Conservation (phyloP, 306 rosid genomes). For the Acmispon strigosus region DNA sequence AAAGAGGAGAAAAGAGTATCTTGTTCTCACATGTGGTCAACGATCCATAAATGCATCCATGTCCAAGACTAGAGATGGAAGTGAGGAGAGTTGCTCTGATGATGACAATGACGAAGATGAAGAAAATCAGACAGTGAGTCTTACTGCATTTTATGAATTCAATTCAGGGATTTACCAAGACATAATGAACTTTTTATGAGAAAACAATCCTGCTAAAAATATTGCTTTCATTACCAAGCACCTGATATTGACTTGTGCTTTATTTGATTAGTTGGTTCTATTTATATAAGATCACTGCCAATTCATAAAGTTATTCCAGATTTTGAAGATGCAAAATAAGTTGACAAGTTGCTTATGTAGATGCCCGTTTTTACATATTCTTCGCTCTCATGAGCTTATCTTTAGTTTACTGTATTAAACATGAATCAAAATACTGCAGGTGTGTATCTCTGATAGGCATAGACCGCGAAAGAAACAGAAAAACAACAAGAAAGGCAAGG, state of each 20-base stretch:
- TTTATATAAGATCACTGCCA: too few species aligned
- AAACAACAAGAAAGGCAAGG: slow-evolving; percentile 54
- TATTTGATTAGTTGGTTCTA: too few species aligned
- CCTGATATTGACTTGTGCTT: too few species aligned
- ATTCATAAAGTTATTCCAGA: background rate
- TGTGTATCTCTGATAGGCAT: slow-evolving; percentile 64
- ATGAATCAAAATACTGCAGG: slow-evolving; percentile 34
- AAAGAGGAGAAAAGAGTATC: slow-evolving; percentile 81
- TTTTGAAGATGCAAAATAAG: background rate
- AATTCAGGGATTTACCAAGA: background rate
- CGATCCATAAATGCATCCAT: slow-evolving; percentile 35
- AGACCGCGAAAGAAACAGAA: slow-evolving; percentile 72
- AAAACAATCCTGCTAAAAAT: background rate
- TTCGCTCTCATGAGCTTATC: background rate
- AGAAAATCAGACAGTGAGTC: slow-evolving; percentile 63
- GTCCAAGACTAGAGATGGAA: slow-evolving; percentile 48
- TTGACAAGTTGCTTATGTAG: background rate
- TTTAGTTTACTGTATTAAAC: background rate
- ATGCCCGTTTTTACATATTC: background rate
- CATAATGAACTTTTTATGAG: background rate
- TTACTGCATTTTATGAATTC: background rate
- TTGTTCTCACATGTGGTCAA: slow-evolving; percentile 81
- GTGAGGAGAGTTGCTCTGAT: slow-evolving; percentile 50
- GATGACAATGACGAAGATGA: slow-evolving; percentile 61
- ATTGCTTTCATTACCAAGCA: too few species aligned